Base-by-base conservation (phyloP, 2,329 filamentous ascomycete genomes). In the Domatiomyces catenatus region DNA sequence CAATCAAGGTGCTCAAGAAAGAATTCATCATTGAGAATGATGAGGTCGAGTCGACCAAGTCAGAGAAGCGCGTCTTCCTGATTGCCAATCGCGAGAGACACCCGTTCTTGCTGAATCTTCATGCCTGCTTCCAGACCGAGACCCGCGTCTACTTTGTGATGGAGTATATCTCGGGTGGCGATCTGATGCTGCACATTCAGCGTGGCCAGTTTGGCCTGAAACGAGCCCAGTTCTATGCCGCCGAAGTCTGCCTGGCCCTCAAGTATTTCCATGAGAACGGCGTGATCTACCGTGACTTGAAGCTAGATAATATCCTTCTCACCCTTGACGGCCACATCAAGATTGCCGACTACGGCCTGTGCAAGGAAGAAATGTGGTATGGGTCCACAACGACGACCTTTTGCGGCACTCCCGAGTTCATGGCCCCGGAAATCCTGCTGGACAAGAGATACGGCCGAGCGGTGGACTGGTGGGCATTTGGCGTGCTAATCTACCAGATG, bases 291-390 rank as follows among this genome's bases (percentile, higher is more conserved):
- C 80, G 83, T 67, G 83, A 86, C 69, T 67, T 86, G 66, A 86
- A 86, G 66, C 74, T 86, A 53, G 83, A 86, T 67, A 86, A 98
- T 66, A 98, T 98, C 64, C 76, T 98, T 46, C 74, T 98, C 62
- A 93, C 88, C 1, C 75, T 94, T 45, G 92, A 98, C 63, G 92
- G 92, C 22, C 92, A 98, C 67, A 94, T 98, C 74, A 96, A 96
- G 75, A 88, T 98, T 74, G 92, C 79, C 49, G 92, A 98, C 75
- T 98, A 94, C 66, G 92, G 92, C 79, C 79, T 98, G 47, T 98
- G 93, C 73, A 98, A 98, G 70, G 92, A 98, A 66, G 89, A 98
- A 61, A 98, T 98, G 92, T 98, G 90, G 89, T 98, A 93, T 64
- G 88, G 88, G 44, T 90, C 86, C 50, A 95, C 86, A 2, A 98